phyloP scores from a whole-genome alignment of 2,329 filamentous ascomycete species.

The Paracoccidioides lutzii region DNA sequence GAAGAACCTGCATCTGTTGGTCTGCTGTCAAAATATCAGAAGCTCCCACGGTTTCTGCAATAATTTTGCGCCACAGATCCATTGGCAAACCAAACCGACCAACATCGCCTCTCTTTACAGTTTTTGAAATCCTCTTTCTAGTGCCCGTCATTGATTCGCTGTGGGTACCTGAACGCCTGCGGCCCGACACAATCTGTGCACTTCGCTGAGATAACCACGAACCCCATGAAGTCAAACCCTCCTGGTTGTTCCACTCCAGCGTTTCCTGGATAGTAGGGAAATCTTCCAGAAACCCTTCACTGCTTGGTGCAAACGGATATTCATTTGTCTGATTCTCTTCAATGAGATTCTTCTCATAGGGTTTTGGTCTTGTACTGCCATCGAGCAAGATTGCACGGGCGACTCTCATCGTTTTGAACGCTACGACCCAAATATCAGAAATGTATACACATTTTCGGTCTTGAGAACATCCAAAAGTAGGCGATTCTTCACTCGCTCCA shows the following conservation, averaged over 20 bases:
- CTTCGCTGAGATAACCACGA: not conserved
- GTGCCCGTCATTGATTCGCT: not conserved
- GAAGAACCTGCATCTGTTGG: constrained; percentile 19
- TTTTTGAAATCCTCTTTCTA: not conserved
- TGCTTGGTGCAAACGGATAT: constrained; percentile 8
- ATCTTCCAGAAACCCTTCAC: constrained; percentile 10
- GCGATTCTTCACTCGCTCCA: constrained; percentile 18
- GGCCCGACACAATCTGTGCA: not conserved
- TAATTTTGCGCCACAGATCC: constrained; percentile 20
- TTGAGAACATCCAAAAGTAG: constrained; percentile 19
- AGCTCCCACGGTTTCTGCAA: constrained; percentile 17
- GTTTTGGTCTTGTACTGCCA: constrained; percentile 13
- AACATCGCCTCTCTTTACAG: not conserved
- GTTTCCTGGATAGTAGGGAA: constrained; percentile 13
- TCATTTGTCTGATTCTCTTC: not conserved
- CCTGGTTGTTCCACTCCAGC: not conserved
- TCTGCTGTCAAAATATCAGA: constrained; percentile 16
- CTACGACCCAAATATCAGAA: constrained; percentile 18
- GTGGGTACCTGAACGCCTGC: not conserved
- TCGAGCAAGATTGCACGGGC: constrained; percentile 21
- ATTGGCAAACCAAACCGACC: constrained; percentile 18
- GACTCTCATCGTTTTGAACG: constrained; percentile 19
- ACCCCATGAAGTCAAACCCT: not conserved
- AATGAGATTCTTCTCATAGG: not conserved
- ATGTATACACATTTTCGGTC: constrained; percentile 14